Evolutionary conservation across 768 basidiomycete species (phyloP).

Genomic region (Hebeloma cylindrosporum): DNA sequence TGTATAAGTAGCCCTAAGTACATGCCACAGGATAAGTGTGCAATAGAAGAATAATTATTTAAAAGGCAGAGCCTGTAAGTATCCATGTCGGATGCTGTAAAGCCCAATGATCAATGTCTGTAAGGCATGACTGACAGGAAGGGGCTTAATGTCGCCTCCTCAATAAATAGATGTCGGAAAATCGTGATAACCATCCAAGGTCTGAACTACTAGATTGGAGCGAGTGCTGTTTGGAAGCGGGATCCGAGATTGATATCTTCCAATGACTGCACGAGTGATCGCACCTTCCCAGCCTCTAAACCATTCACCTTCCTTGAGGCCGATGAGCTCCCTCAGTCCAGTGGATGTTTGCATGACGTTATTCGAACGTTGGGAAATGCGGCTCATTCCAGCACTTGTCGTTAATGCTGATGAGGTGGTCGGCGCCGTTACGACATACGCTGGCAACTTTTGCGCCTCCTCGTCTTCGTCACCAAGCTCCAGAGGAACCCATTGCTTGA

Average conservation of each 20-base stretch:
- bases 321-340: slow-evolving; percentile 47
- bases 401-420: neutral
- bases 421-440: slow-evolving; percentile 4
- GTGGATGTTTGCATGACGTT: slow-evolving; percentile 29
- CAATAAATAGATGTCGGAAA: neutral
- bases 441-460: slow-evolving; percentile 7
- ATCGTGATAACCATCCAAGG: slow-evolving; percentile 9
- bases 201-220: neutral
- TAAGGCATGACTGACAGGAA: no score
- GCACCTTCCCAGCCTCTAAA: slow-evolving; percentile 73
- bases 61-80: no score
- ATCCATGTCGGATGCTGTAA: no score
- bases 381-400: neutral
- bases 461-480: slow-evolving; percentile 19
- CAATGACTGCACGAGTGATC: slow-evolving; percentile 59
- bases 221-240: neutral
- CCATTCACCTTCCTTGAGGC: slow-evolving; percentile 76
- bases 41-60: no score
- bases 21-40: no score
- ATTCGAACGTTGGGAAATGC: neutral
- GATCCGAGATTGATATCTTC: slow-evolving; percentile 38
- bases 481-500: slow-evolving; percentile 50
- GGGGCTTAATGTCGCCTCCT: no score
- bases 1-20: neutral
- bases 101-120: no score